These are phyloP conservation scores for Beauveria pseudobassiana DNA, from an alignment of 2,329 filamentous ascomycete genomes.

Conservation along the genomic window DNA sequence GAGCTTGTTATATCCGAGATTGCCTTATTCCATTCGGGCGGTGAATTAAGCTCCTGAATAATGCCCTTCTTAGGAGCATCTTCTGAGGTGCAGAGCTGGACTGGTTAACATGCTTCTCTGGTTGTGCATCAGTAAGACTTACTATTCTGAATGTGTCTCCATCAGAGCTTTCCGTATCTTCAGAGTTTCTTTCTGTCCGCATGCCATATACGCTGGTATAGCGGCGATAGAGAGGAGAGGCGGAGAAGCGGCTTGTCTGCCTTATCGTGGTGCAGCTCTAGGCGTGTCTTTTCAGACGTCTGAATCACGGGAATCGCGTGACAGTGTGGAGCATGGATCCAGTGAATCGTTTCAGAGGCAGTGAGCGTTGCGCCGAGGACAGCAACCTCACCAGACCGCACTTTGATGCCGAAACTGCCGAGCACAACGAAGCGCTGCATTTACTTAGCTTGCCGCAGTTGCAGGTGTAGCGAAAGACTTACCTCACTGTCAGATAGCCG, in stretches of 20 bases:
- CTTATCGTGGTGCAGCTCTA: slow-evolving; percentile 51
- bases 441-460: not conserved
- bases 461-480: slow-evolving; percentile 8
- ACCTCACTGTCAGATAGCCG: slow-evolving; percentile 44
- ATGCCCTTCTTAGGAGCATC: slow-evolving; percentile 42
- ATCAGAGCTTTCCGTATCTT: slow-evolving; percentile 16
- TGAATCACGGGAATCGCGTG: slow-evolving; percentile 63
- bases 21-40: slow-evolving; percentile 54
- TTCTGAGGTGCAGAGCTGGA: slow-evolving; percentile 45
- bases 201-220: slow-evolving; percentile 62
- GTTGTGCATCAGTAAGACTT: slow-evolving; percentile 14
- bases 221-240: slow-evolving; percentile 54
- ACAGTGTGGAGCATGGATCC: slow-evolving; percentile 60
- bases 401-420: slow-evolving; percentile 59
- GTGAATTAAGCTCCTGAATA: slow-evolving; percentile 48
- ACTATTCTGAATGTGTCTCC: slow-evolving; percentile 44
- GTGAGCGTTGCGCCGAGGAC: slow-evolving; percentile 58
- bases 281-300: slow-evolving; percentile 37
- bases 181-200: slow-evolving; percentile 25
- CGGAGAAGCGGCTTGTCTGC: slow-evolving; percentile 40
- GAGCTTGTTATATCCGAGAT: slow-evolving; percentile 37
- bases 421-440: slow-evolving; percentile 55
- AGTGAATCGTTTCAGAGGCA: slow-evolving; percentile 37
- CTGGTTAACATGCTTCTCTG: slow-evolving; percentile 18
- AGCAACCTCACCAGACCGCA: slow-evolving; percentile 54